Conservation (phyloP, 2,329 filamentous ascomycete genomes). For the Fusarium albosuccineum region DNA sequence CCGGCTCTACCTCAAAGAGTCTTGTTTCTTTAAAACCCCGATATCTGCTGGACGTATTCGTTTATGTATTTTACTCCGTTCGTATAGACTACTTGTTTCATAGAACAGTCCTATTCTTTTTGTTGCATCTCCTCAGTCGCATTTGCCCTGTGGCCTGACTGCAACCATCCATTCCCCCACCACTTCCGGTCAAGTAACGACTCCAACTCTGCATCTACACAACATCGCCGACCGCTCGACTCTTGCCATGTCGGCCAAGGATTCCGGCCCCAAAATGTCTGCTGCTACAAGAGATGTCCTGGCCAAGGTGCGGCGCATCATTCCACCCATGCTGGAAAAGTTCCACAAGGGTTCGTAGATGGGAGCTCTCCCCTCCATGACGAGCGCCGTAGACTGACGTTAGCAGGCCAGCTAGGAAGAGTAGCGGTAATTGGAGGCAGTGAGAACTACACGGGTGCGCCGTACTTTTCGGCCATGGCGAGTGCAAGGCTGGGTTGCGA, state of each 20-base stretch:
- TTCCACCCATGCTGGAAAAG: slow-evolving; percentile 93
- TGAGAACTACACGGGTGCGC: slow-evolving; percentile 95
- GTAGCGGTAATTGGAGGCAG: slow-evolving; percentile 95
- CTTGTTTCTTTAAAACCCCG: background rate
- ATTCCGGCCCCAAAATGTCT: slow-evolving; percentile 66
- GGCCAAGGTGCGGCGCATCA: slow-evolving; percentile 85
- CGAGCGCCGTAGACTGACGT: slow-evolving; percentile 22
- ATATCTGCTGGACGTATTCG: background rate
- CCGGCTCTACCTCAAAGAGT: background rate
- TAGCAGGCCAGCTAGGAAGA: slow-evolving; percentile 86
- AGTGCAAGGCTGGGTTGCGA: slow-evolving; percentile 91
- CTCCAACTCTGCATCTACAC: slow-evolving; percentile 3
- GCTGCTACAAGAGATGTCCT: slow-evolving; percentile 80
- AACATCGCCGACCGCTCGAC: slow-evolving; percentile 10
- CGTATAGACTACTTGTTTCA: background rate
- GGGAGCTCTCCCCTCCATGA: background rate
- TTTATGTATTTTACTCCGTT: too few relatives aligned
- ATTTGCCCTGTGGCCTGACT: background rate
- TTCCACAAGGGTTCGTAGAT: slow-evolving; percentile 87
- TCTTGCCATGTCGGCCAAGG: slow-evolving; percentile 43
- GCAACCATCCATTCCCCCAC: background rate
- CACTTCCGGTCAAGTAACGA: background rate
- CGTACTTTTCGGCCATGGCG: slow-evolving; percentile 98
- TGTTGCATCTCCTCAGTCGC: background rate
- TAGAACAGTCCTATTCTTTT: background rate